phyloP scores from a whole-genome alignment of 2,329 filamentous ascomycete species.

The Calonectria honghensis region DNA sequence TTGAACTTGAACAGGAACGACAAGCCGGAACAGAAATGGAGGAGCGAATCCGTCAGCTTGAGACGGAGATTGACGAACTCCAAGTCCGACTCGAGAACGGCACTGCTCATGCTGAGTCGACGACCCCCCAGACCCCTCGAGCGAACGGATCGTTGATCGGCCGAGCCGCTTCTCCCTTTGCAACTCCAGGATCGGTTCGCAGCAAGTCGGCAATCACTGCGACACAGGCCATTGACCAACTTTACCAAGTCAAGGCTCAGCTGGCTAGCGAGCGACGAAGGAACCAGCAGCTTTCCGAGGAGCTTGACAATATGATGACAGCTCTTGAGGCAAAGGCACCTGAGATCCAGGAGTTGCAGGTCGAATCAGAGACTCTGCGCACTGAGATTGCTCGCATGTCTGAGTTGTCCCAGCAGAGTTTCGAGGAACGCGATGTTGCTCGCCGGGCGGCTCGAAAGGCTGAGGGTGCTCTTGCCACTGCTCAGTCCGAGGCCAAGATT shows the following conservation, averaged over 20 bases:
- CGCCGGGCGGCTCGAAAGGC: slow-evolving; percentile 87
- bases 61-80: slow-evolving; percentile 72
- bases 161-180: slow-evolving; percentile 77
- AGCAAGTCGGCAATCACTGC: slow-evolving; percentile 74
- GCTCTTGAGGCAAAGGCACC: slow-evolving; percentile 91
- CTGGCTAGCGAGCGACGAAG: slow-evolving; percentile 84
- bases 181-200: slow-evolving; percentile 75
- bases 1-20: slow-evolving; percentile 74
- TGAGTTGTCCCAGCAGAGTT: slow-evolving; percentile 86
- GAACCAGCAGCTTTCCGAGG: slow-evolving; percentile 82
- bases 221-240: slow-evolving; percentile 78
- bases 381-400: slow-evolving; percentile 90
- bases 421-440: slow-evolving; percentile 85
- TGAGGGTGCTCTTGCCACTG: slow-evolving; percentile 80
- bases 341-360: slow-evolving; percentile 89
- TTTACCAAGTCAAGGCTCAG: slow-evolving; percentile 81
- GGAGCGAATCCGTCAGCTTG: slow-evolving; percentile 69
- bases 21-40: slow-evolving; percentile 68
- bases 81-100: slow-evolving; percentile 67
- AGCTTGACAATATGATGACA: slow-evolving; percentile 89
- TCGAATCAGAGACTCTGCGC: slow-evolving; percentile 87
- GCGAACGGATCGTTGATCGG: slow-evolving; percentile 73
- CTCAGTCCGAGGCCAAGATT: slow-evolving; percentile 83
- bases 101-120: slow-evolving; percentile 64
- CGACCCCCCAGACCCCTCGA: slow-evolving; percentile 75